These are phyloP conservation scores for Penicillium polonicum DNA, from an alignment of 2,329 filamentous ascomycete genomes.

Conservation along the genomic window DNA sequence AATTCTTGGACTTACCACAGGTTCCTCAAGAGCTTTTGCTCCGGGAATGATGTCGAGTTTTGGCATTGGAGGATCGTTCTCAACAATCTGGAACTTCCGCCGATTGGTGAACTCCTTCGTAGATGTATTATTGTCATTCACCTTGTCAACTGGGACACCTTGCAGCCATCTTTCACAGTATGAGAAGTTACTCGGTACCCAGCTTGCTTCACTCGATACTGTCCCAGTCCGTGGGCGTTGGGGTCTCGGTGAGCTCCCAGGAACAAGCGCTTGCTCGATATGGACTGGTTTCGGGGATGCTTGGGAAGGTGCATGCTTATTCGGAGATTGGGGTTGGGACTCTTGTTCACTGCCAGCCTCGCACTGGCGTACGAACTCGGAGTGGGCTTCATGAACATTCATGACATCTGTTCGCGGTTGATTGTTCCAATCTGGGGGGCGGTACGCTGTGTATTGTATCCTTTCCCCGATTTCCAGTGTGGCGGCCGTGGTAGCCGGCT, in stretches of 20 bases:
- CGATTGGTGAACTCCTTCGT: slow-evolving; percentile 33
- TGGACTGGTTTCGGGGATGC: slow-evolving; percentile 8
- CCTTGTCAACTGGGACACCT: slow-evolving; percentile 34
- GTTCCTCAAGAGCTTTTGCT: slow-evolving; percentile 21
- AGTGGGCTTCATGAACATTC: slow-evolving; percentile 37
- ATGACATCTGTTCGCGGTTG: slow-evolving; percentile 19
- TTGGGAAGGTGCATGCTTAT: slow-evolving; percentile 11
- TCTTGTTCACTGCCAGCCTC: slow-evolving; percentile 20
- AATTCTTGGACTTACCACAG: slow-evolving; percentile 23
- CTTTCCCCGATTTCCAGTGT: slow-evolving; percentile 1
- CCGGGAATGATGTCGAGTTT: slow-evolving; percentile 21
- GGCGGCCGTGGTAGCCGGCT: background rate
- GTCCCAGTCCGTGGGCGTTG: slow-evolving; percentile 36
- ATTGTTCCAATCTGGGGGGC: slow-evolving; percentile 15
- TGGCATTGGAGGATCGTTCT: slow-evolving; percentile 33
- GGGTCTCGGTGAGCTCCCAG: slow-evolving; percentile 22
- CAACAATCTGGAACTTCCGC: slow-evolving; percentile 40
- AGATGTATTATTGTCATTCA: slow-evolving; percentile 25
- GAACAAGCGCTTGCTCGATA: background rate
- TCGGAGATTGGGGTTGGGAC: slow-evolving; percentile 7
- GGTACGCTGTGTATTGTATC: slow-evolving; percentile 18
- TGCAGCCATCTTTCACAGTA: slow-evolving; percentile 42
- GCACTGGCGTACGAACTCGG: slow-evolving; percentile 31
- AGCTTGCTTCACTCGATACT: slow-evolving; percentile 39
- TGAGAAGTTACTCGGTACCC: slow-evolving; percentile 38